Conservation (phyloP, 2,329 filamentous ascomycete genomes). For the Calonectria henricotiae region DNA sequence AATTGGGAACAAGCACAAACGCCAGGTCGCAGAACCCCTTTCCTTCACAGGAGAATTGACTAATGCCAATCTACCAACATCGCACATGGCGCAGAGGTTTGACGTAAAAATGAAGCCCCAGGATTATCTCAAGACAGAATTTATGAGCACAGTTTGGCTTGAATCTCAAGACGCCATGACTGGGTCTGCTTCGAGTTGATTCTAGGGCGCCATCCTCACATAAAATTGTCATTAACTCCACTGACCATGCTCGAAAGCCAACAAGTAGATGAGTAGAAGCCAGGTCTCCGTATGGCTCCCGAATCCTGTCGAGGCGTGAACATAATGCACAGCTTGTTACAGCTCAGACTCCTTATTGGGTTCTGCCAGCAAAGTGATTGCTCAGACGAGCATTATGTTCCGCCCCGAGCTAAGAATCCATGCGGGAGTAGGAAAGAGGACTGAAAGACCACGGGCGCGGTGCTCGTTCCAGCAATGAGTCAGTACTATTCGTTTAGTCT, state of each 20-base stretch:
- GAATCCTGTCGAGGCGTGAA: slow-evolving; percentile 39
- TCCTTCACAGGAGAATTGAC: slow-evolving; percentile 41
- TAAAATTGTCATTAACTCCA: slow-evolving; percentile 36
- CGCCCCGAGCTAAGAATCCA: slow-evolving; percentile 37
- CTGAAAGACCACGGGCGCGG: slow-evolving; percentile 44
- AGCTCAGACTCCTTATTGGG: slow-evolving; percentile 15
- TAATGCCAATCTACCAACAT: slow-evolving; percentile 32
- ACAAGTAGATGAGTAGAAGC: slow-evolving; percentile 36
- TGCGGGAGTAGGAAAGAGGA: slow-evolving; percentile 42
- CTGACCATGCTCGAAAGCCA: slow-evolving; percentile 34
- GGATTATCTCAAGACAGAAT: slow-evolving; percentile 32
- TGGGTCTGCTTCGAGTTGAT: slow-evolving; percentile 36
- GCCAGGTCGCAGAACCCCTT: slow-evolving; percentile 42
- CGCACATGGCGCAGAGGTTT: slow-evolving; percentile 36
- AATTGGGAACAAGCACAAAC: slow-evolving; percentile 44
- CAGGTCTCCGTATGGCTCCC: slow-evolving; percentile 35
- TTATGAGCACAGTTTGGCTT: slow-evolving; percentile 31
- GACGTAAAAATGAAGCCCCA: slow-evolving; percentile 35
- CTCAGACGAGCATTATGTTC: slow-evolving; percentile 7
- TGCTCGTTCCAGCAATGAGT: slow-evolving; percentile 50
- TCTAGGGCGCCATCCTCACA: slow-evolving; percentile 36
- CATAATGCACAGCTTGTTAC: slow-evolving; percentile 38
- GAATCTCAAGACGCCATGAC: slow-evolving; percentile 31
- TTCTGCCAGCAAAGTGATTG: no score
- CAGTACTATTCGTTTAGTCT: slow-evolving; percentile 60